Evolutionary conservation across 345 rosid species (phyloP).

Genomic region (Mangifera indica): DNA sequence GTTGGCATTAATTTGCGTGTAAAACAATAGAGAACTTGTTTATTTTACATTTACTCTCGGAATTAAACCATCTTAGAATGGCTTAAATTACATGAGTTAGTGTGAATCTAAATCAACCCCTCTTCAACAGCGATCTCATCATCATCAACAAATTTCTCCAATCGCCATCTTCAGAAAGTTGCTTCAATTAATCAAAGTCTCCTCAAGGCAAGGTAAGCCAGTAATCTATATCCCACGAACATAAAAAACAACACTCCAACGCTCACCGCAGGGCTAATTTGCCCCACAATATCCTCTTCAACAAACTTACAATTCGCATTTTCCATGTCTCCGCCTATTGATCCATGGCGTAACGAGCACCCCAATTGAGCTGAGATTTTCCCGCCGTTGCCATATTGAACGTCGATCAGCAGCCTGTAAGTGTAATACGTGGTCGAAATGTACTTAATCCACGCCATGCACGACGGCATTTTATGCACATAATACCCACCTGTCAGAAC

Average conservation of each 20-base stretch:
- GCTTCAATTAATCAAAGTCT: conserved; percentile 40
- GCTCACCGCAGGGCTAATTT: conserved; percentile 50
- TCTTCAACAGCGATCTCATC: no score
- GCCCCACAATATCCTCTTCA: conserved; percentile 64
- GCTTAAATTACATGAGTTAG: not conserved
- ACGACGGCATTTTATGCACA: conserved; percentile 72
- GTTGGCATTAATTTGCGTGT: not conserved
- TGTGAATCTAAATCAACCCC: not conserved
- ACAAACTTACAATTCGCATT: conserved; percentile 54
- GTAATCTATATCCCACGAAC: conserved; percentile 76
- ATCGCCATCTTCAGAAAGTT: not conserved
- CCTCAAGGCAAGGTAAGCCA: conserved; percentile 81
- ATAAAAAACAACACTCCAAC: conserved; percentile 49
- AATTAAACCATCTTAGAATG: not conserved
- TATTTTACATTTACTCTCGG: not conserved
- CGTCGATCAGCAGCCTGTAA: conserved; percentile 59
- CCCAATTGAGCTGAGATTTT: conserved; percentile 46
- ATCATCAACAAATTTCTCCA: not conserved
- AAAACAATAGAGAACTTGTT: not conserved
- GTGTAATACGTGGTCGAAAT: conserved; percentile 68
- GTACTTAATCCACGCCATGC: conserved; percentile 80
- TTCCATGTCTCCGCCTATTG: not conserved
- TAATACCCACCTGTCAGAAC: conserved; percentile 84
- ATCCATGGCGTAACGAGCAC: conserved; percentile 31
- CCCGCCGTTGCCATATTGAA: conserved; percentile 62